Conservation (phyloP, 176 grass and related monocot species). For the Aegilops sharonensis region DNA sequence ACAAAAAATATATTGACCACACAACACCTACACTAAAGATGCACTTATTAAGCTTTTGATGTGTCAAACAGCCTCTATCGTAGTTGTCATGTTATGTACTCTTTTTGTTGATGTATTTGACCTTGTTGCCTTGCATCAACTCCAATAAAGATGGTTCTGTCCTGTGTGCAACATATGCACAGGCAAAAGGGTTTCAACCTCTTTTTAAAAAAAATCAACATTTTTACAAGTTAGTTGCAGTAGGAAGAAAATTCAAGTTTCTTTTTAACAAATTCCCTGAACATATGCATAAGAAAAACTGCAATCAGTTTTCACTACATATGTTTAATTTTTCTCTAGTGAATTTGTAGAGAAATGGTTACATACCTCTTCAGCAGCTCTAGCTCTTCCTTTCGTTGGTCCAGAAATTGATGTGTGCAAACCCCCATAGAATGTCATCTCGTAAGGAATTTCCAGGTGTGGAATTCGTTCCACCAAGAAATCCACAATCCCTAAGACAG, state of each 20-base stretch:
- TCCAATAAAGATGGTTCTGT: not conserved
- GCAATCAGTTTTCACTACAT: not conserved
- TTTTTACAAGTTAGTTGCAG: not conserved
- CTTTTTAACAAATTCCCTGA: not conserved
- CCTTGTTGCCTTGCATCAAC: not conserved
- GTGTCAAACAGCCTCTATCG: not conserved
- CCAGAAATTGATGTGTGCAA: not conserved
- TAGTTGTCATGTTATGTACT: too few species aligned
- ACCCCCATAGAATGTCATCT: not conserved
- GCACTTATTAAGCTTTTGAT: not conserved
- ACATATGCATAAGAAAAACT: not conserved
- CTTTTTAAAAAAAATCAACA: not conserved
- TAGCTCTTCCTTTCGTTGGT: constrained; percentile 32
- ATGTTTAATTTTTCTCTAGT: not conserved
- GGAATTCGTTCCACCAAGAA: not conserved
- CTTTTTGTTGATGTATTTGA: too few species aligned
- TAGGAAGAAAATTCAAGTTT: too few species aligned
- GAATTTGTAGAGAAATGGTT: not conserved
- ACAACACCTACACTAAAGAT: not conserved
- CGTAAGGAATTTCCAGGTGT: constrained; percentile 17
- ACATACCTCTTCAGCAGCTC: constrained; percentile 40
- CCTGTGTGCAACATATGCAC: too few species aligned
- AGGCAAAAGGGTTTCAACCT: too few species aligned
- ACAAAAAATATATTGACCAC: not conserved
- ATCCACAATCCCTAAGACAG: constrained; percentile 33